Base-by-base conservation (phyloP, 169 alveolate genomes). In the Perkinsus marinus region DNA sequence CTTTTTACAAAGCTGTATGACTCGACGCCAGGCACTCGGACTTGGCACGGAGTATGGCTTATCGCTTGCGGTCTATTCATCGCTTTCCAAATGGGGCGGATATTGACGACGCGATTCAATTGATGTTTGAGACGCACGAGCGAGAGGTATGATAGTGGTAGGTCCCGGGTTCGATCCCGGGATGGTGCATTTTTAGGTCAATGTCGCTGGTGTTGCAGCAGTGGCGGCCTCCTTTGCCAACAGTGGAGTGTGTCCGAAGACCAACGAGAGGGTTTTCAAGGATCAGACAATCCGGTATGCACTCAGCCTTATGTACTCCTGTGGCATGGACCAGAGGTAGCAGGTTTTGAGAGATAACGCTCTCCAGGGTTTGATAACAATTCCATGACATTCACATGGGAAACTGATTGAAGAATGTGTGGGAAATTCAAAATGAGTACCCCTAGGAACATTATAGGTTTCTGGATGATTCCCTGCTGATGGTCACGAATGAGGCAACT, bases 211-310 rank as follows among this genome's bases (percentile, higher is more conserved):
- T 26, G 79, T 57, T 26, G 79, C 79, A 19, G 79, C 79, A 57
- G 92, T 39, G 43, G 92, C 92, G 34, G 39, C 92, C 43, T 43
- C 92, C 16, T 39, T 90, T 19, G 92, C 92, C 30, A 90, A 90
- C 89, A 68, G 92, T 39, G 92, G 92, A 9, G 92, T 90, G 89
- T 90, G 92, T 26, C 92, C 92, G 79, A 90, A 39, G 46, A 90
- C 92, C 39, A 39, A 68, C 0, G 92, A 90, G 89, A 43, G 92
- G 39, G 89, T 90, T 0, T 43, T 90, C 47, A 19, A 43, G n/a
- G 79, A 57, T 30, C 89, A 43, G 34, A 90, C 92, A 0, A 68
- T 90, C 17, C 57, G 39, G 10, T 39, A 90, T 57, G 39, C 34
- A 13, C 92, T 90, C 46, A n/a, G 46, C 89, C 13, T 90, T 43